Percentiles rank a stretch among this genome's conserved stretches.
These are phyloP conservation scores for Spinellus fusiger DNA, from an alignment of 192 early-diverging fungal species.

Conservation along the genomic window DNA sequence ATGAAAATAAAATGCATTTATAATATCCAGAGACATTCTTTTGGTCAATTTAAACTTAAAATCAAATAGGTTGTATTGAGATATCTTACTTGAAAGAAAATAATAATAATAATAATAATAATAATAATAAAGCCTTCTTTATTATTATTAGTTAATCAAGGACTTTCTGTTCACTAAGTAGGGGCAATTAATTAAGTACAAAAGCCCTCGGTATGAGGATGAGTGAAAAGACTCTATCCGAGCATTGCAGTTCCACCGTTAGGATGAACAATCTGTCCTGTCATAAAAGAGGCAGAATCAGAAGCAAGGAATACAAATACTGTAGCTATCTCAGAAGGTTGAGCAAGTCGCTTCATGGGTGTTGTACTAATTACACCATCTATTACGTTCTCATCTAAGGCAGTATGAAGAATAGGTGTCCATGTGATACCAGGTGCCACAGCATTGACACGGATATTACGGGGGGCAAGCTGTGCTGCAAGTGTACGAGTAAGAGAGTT, in stretches of 20 bases:
- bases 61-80: too few relatives aligned
- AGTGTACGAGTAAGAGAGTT: constrained; percentile 48
- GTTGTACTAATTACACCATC: constrained; percentile 36
- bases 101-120: too few relatives aligned
- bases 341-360: constrained; percentile 41
- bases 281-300: constrained; percentile 38
- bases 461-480: constrained; percentile 33
- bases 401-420: constrained; percentile 43
- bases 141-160: too few relatives aligned
- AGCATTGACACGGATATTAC: constrained; percentile 49
- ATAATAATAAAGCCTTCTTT: too few relatives aligned
- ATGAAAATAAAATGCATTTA: too few relatives aligned
- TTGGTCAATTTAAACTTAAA: too few relatives aligned
- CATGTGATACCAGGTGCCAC: constrained; percentile 50
- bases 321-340: constrained; percentile 42
- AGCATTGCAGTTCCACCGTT: constrained; percentile 37
- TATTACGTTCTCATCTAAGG: constrained; percentile 33
- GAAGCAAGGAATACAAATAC: constrained; percentile 44
- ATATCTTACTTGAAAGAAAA: too few relatives aligned
- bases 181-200: too few relatives aligned
- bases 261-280: constrained; percentile 39
- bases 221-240: too few relatives aligned
- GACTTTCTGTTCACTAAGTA: too few relatives aligned
- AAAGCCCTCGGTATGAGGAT: too few relatives aligned
- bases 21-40: too few relatives aligned